Base-by-base conservation (phyloP, 306 rosid species). In the Acacia melanoxylon region DNA sequence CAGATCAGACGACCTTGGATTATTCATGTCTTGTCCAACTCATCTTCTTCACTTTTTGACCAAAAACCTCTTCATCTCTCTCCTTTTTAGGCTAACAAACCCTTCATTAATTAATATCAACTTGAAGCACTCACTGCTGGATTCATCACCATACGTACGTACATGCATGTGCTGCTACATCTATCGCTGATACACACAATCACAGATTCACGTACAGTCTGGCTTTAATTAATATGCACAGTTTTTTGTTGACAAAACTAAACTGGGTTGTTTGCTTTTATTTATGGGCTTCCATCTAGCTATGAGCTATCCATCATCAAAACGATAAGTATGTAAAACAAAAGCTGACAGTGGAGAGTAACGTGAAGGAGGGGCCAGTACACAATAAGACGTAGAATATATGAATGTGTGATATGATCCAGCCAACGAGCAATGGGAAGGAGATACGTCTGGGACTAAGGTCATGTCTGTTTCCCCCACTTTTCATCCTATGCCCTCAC, bases 1-100 rank as follows among this genome's bases (percentile, higher is more conserved):
- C 27, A 24, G 27, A n/a, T n/a, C n/a, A n/a, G n/a, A n/a, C n/a
- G n/a, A 73, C 40, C 11, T 35, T 16, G 67, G 67, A 61, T 33
- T 80, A 58, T 58, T 58, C 65, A 22, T 25, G 35, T 61, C 66
- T 75, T 82, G 84, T 75, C 84, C 86, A 81, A 70, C 87, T 74
- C 80, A 77, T 35, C 56, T 5, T 59, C 62, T 22, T 9, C 5
- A 51, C 35, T 59, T 22, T 77, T 77, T 68, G 69, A 77, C 82
- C 8, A 29, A 27, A 66, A 9, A 2, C 5, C 35, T 58, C 40
- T 17, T 12, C 8, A 17, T 82, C 72, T n/a, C 77, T 9, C 54
- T 27, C 22, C 40, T 81, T 67, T 81, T 66, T 4, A 66, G 75
- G 48, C 37, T 52, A 4, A 40, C 41, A 4, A 40, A 22, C 6